Conservation (phyloP, 345 rosid genomes). For the Salix purpurea region DNA sequence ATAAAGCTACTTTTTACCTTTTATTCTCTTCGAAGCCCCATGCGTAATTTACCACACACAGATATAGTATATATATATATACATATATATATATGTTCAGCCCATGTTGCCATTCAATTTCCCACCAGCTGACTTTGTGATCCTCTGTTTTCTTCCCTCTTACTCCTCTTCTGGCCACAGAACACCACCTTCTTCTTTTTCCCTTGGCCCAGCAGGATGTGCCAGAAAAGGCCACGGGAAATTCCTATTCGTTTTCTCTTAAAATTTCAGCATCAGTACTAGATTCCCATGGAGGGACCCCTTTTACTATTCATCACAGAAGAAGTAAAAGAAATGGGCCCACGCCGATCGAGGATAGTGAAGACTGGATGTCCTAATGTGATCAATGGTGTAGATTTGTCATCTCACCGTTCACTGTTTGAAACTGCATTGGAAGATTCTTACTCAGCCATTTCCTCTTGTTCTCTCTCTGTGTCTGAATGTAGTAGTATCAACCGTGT, state of each 20-base stretch:
- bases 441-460: conserved; percentile 12
- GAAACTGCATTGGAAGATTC: conserved; percentile 11
- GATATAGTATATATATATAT: not conserved
- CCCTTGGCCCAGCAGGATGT: not conserved
- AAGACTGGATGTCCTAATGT: conserved; percentile 9
- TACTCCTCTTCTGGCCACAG: not conserved
- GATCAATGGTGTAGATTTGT: conserved; percentile 1
- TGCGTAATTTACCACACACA: not conserved
- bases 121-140: not conserved
- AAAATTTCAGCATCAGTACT: conserved; percentile 14
- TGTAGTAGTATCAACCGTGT: no score
- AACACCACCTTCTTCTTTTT: not conserved
- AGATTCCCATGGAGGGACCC: conserved; percentile 19
- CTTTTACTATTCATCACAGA: conserved; percentile 11
- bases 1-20: not conserved
- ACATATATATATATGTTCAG: no score
- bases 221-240: not conserved
- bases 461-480: no score
- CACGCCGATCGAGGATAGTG: conserved; percentile 13
- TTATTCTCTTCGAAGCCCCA: not conserved
- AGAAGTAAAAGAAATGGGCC: conserved; percentile 18
- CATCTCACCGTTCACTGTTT: conserved; percentile 2
- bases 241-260: not conserved
- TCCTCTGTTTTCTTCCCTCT: not conserved
- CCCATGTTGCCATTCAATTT: not conserved